Evolutionary conservation across 345 rosid genomes (phyloP).

Genomic region (Corymbia maculata): DNA sequence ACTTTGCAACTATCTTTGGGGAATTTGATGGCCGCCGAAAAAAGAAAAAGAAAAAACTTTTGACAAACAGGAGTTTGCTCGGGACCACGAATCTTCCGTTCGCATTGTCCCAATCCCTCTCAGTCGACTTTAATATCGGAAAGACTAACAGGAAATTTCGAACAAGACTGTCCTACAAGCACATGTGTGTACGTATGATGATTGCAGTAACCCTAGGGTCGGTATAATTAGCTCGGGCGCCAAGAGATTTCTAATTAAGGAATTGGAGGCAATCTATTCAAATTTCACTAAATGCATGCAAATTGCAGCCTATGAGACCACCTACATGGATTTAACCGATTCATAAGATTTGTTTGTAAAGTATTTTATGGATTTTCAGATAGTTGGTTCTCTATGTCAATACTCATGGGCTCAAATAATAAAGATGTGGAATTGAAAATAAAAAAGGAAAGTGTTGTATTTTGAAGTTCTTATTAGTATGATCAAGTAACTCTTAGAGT

Average conservation of each 20-base stretch:
- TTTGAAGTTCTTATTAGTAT: background rate
- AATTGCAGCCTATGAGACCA: background rate
- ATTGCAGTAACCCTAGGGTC: background rate
- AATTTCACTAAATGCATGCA: background rate
- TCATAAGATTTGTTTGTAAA: background rate
- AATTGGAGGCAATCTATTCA: background rate
- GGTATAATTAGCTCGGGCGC: background rate
- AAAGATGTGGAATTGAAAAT: background rate
- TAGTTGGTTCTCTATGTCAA: background rate
- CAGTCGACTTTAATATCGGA: background rate
- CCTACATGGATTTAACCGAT: background rate
- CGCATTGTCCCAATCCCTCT: background rate
- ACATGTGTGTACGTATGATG: background rate
- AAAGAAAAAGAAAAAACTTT: background rate
- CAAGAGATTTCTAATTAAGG: background rate
- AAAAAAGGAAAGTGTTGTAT: background rate
- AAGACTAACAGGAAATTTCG: background rate
- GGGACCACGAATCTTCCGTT: background rate
- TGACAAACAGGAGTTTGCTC: background rate
- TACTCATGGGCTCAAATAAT: background rate
- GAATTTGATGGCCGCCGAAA: background rate
- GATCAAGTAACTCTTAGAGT: background rate
- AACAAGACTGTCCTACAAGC: background rate
- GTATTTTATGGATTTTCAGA: background rate
- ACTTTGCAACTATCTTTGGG: background rate